Evolutionary conservation across 306 rosid species (phyloP), one percentile per base, ranked within the genome.

Genomic region (Cicer chorassanicum): DNA sequence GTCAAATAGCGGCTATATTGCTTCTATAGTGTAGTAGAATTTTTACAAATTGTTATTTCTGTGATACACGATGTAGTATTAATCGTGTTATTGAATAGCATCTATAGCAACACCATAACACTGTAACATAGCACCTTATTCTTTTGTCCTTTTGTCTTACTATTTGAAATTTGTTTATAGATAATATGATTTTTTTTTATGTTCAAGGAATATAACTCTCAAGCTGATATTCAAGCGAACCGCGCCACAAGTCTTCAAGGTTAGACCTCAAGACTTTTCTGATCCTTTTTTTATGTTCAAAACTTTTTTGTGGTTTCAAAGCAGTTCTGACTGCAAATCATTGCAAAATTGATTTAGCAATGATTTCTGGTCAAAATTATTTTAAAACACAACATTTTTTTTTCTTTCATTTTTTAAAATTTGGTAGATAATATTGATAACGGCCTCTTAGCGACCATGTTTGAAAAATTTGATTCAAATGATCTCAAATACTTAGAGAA

Each of bases 221-320:
- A 87, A 29, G 99, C 99, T 41, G 97, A 92, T 77, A 88, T 65
- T 62, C 89, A 83, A 85, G 97, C 99, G 29, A 91, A 92, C 81
- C 56, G 66, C 48, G 97, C 88, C 46, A 7, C 82, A 80, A 44
- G 78, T 83, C 93, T 89, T 56, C 65, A 9, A 68, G 97, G 97
- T 91, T 53, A 84, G 86, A 62, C 42, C 55, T 12, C 72, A 45
- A 68, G 81, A 14, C 61, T 65, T 45, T 72, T 75, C 29, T 10
- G 11, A 29, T 29, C 36, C 5, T 29, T 29, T 29, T 29, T 29
- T 3, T 29, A 29, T 29, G 36, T 29, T 29, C 5, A 29, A 29
- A 29, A 4, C 36, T 29, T 29, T 29, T 29, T 4, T 29, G 36
- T 29, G 36, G n/a, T 40, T 70, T 50, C 29, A 53, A 9, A 16